Evolutionary conservation across 225 moss, liverwort and hornwort genomes (phyloP).

Genomic region (Pleurozium schreberi): DNA sequence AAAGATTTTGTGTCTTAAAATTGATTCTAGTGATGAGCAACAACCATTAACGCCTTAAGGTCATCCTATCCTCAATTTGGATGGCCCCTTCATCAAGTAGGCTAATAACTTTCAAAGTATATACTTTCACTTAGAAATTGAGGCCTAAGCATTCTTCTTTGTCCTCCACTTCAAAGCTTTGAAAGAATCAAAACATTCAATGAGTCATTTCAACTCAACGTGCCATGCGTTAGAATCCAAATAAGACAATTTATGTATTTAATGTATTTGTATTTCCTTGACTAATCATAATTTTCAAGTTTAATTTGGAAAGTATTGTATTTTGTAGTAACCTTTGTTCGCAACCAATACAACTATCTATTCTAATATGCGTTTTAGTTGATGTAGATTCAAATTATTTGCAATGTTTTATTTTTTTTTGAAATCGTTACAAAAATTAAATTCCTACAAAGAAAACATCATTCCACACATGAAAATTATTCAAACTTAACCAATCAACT

Average conservation of each 20-base stretch:
- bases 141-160: no score
- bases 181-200: not conserved
- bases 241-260: no score
- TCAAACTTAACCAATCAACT: not conserved
- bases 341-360: rapidly evolving
- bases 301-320: no score
- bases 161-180: no score
- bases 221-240: rapidly evolving
- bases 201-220: not conserved
- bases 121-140: no score
- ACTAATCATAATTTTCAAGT: no score
- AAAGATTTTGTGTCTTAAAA: no score
- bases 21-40: not conserved
- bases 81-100: no score
- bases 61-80: rapidly evolving
- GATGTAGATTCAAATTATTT: not conserved
- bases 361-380: not conserved
- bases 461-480: not conserved
- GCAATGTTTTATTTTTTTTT: no score
- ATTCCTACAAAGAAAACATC: rapidly evolving
- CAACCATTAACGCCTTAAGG: rapidly evolving
- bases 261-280: no score
- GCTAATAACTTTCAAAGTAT: not conserved
- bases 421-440: not conserved
- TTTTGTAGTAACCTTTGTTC: no score